Base-by-base conservation (phyloP, 441 rosid species). In the Euphorbia celastroides region DNA sequence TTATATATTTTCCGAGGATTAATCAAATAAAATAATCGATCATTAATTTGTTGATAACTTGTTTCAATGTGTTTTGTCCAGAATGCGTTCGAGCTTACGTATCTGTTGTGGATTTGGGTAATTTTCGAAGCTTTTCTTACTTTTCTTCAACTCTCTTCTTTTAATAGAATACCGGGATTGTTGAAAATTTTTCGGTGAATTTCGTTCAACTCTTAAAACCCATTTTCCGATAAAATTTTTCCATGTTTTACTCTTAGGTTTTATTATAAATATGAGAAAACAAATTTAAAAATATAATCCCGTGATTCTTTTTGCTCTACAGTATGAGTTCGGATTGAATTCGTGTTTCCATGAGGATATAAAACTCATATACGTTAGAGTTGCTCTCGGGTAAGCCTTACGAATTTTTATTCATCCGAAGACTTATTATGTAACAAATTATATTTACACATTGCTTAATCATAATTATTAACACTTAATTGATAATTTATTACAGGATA, bases 81-180 rank as follows among this genome's bases (percentile, higher is more conserved):
- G 97, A 91, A 91, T 52, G 96, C 96, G 6, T 91, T 94, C 78
- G 96, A 91, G 75, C 86, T 93, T 56, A 93, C 99, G 0, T 89
- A 91, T 67, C 88, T 86, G 84, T 77, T 91, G 36, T 91, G 97
- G 99, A 85, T 86, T 68, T 91, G 86, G 99, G 96, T 93, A 86
- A 74, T 22, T 36, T 65, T 23, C 36, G 13, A 52, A 8, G 12
- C 75, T 60, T 23, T 28, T 55, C 31, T 38, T 13, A 12, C 41
- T 44, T 12, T 52, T 11, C 7, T 16, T 57, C 3, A 14, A 5
- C 46, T 26, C 19, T 27, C 7, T 1, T 30, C 1, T 11, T 16
- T 48, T 9, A 12, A 23, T n/a, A 9, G n/a, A n/a, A n/a, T n/a
- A n/a, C n/a, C n/a, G n/a, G n/a, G n/a, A n/a, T n/a, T n/a, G n/a